These are phyloP conservation scores for Thalia dealbata DNA, from an alignment of 176 grass and related monocot species.

Conservation along the genomic window DNA sequence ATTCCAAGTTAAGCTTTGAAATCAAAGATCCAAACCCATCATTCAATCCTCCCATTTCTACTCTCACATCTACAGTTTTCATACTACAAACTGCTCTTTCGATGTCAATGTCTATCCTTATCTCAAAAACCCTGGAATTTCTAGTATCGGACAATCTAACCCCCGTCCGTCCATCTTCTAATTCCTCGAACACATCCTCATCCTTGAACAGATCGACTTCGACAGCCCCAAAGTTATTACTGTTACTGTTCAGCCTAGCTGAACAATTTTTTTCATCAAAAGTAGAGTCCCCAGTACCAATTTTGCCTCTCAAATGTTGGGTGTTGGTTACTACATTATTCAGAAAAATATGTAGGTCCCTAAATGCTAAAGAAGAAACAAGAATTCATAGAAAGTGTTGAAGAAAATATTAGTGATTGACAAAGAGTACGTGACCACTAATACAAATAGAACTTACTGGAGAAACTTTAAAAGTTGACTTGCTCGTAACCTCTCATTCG, in stretches of 20 bases:
- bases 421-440: not conserved
- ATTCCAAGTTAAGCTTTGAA: constrained; percentile 32
- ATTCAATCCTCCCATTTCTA: constrained; percentile 19
- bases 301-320: too few species aligned
- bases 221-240: constrained; percentile 44
- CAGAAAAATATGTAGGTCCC: too few species aligned
- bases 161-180: constrained; percentile 43
- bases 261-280: too few species aligned
- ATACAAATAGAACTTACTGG: constrained; percentile 35
- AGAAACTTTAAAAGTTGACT: constrained; percentile 49
- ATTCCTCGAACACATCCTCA: constrained; percentile 22
- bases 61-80: not conserved
- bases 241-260: too few species aligned
- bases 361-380: too few species aligned
- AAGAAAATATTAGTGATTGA: not conserved
- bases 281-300: too few species aligned
- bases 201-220: not conserved
- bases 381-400: not conserved
- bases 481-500: constrained; percentile 56
- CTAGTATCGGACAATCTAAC: constrained; percentile 25
- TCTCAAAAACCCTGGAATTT: constrained; percentile 49
- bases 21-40: constrained; percentile 30
- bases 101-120: constrained; percentile 24
- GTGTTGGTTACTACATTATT: too few species aligned
- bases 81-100: not conserved